phyloP scores from a whole-genome alignment of 1,139 yeast genomes.

The Fermentozyma sake region DNA sequence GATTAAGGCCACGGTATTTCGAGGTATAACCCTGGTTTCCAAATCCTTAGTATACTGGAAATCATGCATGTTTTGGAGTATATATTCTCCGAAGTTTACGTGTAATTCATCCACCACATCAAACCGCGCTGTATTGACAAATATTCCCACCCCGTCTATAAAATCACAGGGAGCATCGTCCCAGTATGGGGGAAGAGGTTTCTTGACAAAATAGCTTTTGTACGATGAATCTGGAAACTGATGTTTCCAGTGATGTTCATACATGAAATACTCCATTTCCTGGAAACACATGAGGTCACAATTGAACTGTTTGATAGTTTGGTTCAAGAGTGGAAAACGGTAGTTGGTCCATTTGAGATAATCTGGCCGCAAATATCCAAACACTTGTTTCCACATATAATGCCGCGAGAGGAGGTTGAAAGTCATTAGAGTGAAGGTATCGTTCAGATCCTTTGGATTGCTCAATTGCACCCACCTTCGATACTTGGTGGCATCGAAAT shows the following conservation, averaged over 20 bases:
- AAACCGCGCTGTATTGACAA: constrained; percentile 43
- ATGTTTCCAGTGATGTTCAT: constrained; percentile 38
- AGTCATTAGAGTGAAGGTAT: constrained; percentile 34
- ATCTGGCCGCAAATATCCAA: constrained; percentile 42
- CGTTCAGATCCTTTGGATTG: background rate
- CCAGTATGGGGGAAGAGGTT: constrained; percentile 51
- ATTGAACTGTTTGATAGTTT: constrained; percentile 32
- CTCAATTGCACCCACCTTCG: constrained; percentile 3
- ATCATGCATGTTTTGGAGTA: constrained; percentile 21
- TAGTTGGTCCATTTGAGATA: constrained; percentile 43
- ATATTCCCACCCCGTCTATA: constrained; percentile 58
- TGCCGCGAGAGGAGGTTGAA: constrained; percentile 53
- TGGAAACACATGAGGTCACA: constrained; percentile 61
- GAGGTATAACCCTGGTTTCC: constrained; percentile 30
- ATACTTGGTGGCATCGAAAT: constrained; percentile 4
- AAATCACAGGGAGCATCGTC: constrained; percentile 30
- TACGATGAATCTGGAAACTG: constrained; percentile 27
- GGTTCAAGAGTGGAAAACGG: constrained; percentile 41
- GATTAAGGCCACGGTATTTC: constrained; percentile 55
- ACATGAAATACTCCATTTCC: constrained; percentile 51
- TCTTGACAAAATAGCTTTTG: constrained; percentile 43
- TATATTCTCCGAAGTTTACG: constrained; percentile 39
- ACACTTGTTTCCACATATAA: constrained; percentile 55
- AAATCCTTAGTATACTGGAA: constrained; percentile 35
- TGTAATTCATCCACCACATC: constrained; percentile 38